Conservation (phyloP, 306 rosid genomes). For the Lathyrus oleraceus region DNA sequence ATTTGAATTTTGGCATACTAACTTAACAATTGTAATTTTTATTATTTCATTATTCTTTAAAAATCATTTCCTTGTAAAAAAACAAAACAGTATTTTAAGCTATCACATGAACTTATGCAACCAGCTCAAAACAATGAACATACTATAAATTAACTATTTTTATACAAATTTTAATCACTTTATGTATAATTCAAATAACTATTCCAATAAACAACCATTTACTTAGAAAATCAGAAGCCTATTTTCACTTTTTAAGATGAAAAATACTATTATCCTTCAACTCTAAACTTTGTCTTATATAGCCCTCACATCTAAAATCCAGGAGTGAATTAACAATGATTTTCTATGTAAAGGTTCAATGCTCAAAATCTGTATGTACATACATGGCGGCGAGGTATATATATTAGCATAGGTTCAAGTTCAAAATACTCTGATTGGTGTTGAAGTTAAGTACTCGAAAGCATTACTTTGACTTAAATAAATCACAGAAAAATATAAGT, state of each 20-base stretch:
- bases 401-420: slow-evolving; percentile 14
- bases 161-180: neutral
- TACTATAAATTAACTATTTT: too few relatives aligned
- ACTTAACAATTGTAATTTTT: too few relatives aligned
- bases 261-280: neutral
- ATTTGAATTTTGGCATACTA: too few relatives aligned
- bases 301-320: slow-evolving; percentile 15
- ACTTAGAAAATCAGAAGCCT: neutral
- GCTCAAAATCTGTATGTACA: slow-evolving; percentile 26
- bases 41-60: too few relatives aligned
- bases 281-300: slow-evolving; percentile 23
- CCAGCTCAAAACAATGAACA: too few relatives aligned
- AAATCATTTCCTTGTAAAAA: too few relatives aligned
- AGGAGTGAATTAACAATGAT: slow-evolving; percentile 10
- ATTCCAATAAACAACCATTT: neutral
- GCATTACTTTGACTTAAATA: slow-evolving; percentile 35
- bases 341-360: slow-evolving; percentile 11
- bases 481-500: slow-evolving; percentile 12
- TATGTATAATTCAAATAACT: too few relatives aligned
- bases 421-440: slow-evolving; percentile 21
- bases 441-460: slow-evolving; percentile 31
- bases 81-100: too few relatives aligned
- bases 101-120: too few relatives aligned
- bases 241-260: neutral
- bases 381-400: neutral